Base-by-base conservation (phyloP, 257 asterid genomes). In the Asclepias syriaca region DNA sequence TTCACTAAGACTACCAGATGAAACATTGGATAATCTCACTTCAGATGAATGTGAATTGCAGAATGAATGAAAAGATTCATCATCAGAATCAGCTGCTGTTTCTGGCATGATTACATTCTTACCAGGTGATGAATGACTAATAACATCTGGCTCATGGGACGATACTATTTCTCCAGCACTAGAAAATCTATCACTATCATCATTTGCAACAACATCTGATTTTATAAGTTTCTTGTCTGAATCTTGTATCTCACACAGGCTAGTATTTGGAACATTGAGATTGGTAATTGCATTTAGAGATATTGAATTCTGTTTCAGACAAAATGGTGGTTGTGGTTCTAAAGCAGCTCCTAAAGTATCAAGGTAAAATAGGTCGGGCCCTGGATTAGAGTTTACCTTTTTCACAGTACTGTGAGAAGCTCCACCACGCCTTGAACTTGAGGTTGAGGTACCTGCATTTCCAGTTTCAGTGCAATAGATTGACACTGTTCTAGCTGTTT, bases 311-410 rank as follows among this genome's bases (percentile, higher is more conserved):
- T 78, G 75, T 74, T 82, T 85, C 68, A 74, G 53, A 18, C 84
- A 59, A 77, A 78, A 77, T 22, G 85, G 86, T 27, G 85, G 86
- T 34, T 81, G 82, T 5, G 88, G 85, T 72, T 88, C 90, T 24
- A 90, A 77, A 54, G 88, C 98, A 65, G 85, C 85, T 72, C 85
- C 91, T 4, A 90, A n/a, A 11, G 98, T 80, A 73, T 93, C 74
- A 37, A 89, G 90, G 90, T 91, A 91, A 77, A 88, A 89, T 8
- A 79, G 86, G 73, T 90, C 98, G 66, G 96, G 92, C 12, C 93
- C 91, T 18, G 92, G 87, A 74, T 83, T 87, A 68, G 96, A 92
- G 14, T 74, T 89, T 66, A 89, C 93, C 89, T 90, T 90, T 45
- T 85, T 91, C 40, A 77, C 96, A 0, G 88, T 77, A 79, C 74